Evolutionary conservation across 495 filamentous ascomycete genomes (phyloP).

Genomic region (Penicillium desertorum): DNA sequence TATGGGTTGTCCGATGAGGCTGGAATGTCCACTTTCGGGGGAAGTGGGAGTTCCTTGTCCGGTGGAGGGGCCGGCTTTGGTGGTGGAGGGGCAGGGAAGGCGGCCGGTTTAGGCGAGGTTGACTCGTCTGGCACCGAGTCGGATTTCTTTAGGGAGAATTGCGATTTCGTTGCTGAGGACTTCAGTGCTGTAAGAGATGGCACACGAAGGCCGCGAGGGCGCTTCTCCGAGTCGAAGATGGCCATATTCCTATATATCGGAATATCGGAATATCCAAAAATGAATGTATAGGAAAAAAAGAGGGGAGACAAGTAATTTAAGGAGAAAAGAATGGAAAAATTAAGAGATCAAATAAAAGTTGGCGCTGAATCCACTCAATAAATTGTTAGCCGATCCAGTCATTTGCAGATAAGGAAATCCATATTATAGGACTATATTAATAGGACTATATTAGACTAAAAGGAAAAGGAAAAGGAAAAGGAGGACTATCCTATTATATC

Average conservation of each 20-base stretch:
- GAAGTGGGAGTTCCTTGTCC: slow-evolving; percentile 37
- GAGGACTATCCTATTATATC: no score
- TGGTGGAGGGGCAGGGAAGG: slow-evolving; percentile 17
- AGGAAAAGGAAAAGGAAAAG: no score
- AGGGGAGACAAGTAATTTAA: no score
- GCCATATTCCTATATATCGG: slow-evolving; percentile 29
- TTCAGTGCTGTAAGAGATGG: slow-evolving; percentile 41
- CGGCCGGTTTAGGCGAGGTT: not conserved
- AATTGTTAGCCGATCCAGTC: no score
- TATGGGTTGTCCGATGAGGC: slow-evolving; percentile 14
- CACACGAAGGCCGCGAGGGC: slow-evolving; percentile 40
- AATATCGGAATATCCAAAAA: slow-evolving; percentile 2
- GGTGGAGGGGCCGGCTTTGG: slow-evolving; percentile 23
- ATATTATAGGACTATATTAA: no score
- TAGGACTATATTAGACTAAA: no score
- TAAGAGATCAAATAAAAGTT: no score
- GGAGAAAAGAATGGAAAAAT: no score
- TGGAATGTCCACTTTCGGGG: slow-evolving; percentile 23
- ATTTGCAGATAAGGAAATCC: no score
- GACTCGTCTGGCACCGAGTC: slow-evolving; percentile 15
- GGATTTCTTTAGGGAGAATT: slow-evolving; percentile 27
- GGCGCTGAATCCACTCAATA: no score
- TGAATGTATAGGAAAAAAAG: not conserved
- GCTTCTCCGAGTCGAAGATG: slow-evolving; percentile 43
- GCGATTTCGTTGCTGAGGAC: slow-evolving; percentile 22